Evolutionary conservation across 1,284 basidiomycete genomes (phyloP).

Genomic region (Irpex sp.): DNA sequence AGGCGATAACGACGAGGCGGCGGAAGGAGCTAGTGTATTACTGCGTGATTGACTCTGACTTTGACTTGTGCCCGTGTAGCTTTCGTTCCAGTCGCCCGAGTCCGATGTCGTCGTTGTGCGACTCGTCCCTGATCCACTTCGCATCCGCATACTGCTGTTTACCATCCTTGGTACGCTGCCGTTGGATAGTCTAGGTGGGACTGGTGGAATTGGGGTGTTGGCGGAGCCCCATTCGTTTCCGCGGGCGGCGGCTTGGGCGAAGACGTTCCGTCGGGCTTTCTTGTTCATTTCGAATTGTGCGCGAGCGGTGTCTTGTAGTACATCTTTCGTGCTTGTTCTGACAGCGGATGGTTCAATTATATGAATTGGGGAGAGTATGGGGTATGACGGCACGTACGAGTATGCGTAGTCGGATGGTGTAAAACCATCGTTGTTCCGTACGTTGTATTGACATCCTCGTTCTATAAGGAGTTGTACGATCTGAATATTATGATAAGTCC

Average conservation of each 20-base stretch:
- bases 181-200: conserved; percentile 18
- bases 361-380: conserved; percentile 10
- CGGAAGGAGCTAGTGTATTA: conserved; percentile 36
- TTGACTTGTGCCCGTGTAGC: conserved; percentile 25
- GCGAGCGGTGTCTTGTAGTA: conserved; percentile 74
- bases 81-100: conserved; percentile 54
- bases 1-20: conserved; percentile 28
- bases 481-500: conserved; percentile 35
- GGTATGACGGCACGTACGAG: conserved; percentile 52
- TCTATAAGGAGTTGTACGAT: conserved; percentile 87
- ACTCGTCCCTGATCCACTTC: conserved; percentile 79
- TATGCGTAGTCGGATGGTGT: conserved; percentile 92
- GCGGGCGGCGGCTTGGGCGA: conserved; percentile 62
- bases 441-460: conserved; percentile 77
- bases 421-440: conserved; percentile 88
- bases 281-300: conserved; percentile 74
- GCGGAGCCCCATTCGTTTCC: conserved; percentile 53
- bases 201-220: conserved; percentile 27
- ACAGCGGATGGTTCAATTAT: conserved; percentile 21
- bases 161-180: conserved; percentile 26
- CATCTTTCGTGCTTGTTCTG: conserved; percentile 70
- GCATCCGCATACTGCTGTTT: conserved; percentile 46
- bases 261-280: conserved; percentile 62
- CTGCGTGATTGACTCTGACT: conserved; percentile 20
- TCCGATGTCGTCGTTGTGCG: conserved; percentile 71